Percentiles rank a stretch among this genome's conserved stretches.
Conservation (phyloP, 2,329 filamentous ascomycete species). For the Malbranchea cinnamomea region DNA sequence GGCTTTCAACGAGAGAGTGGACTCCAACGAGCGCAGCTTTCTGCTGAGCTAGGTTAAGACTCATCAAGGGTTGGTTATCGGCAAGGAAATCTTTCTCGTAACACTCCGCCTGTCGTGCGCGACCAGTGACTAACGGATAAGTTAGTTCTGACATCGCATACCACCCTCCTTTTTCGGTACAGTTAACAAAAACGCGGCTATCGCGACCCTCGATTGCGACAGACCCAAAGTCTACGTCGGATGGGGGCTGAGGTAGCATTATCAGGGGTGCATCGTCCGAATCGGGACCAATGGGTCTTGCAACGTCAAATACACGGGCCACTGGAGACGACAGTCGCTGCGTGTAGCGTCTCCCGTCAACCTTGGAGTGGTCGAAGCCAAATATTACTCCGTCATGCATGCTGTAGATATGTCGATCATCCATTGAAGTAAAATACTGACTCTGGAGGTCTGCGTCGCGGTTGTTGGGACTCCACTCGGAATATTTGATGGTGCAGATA, state of each 20-base stretch:
- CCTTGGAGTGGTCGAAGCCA: slow-evolving; percentile 54
- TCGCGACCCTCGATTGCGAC: slow-evolving; percentile 35
- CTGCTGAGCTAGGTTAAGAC: slow-evolving; percentile 32
- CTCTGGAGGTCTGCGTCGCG: slow-evolving; percentile 73
- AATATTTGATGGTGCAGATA: slow-evolving; percentile 81
- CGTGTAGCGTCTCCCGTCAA: slow-evolving; percentile 44
- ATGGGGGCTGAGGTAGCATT: slow-evolving; percentile 69
- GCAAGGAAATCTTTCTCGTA: slow-evolving; percentile 38
- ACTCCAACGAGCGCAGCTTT: slow-evolving; percentile 54
- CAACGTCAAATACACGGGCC: slow-evolving; percentile 77
- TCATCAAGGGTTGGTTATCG: slow-evolving; percentile 23
- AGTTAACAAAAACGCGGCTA: slow-evolving; percentile 68
- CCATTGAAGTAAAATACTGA: slow-evolving; percentile 67
- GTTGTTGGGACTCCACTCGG: slow-evolving; percentile 89
- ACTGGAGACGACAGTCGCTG: slow-evolving; percentile 63
- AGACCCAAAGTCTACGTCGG: slow-evolving; percentile 26
- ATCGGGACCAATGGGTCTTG: slow-evolving; percentile 54
- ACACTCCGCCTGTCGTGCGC: slow-evolving; percentile 42
- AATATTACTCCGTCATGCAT: slow-evolving; percentile 73
- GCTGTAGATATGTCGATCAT: slow-evolving; percentile 79
- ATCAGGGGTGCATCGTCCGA: slow-evolving; percentile 60
- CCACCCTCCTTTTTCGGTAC: slow-evolving; percentile 76
- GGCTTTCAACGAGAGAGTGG: slow-evolving; percentile 43
- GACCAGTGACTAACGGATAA: slow-evolving; percentile 73
- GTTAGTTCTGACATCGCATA: slow-evolving; percentile 78